Evolutionary conservation across 2,329 filamentous ascomycete species (phyloP), one percentile per base, ranked within the genome.

Genomic region (Curvularia sp.): DNA sequence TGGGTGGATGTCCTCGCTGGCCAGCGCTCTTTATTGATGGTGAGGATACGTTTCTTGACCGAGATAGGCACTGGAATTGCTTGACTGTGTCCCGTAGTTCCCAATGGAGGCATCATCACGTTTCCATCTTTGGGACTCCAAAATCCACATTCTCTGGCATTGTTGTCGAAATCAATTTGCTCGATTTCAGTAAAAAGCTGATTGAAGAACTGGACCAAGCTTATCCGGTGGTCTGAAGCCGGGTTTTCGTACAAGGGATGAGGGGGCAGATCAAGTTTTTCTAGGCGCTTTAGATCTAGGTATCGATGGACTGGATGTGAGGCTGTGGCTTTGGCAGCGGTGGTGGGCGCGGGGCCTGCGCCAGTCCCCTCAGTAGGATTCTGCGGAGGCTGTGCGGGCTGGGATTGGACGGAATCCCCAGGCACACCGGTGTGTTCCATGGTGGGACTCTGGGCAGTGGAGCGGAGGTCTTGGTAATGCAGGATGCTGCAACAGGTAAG

Each of bases 1-100:
- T 92, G 89, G 42, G 84, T 76, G 15, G 68, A 72, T 20, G 61
- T 82, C 55, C 90, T 83, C 41, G 85, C 85, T 53, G 83, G 84
- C 89, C 89, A 92, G 18, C 80, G 83, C 75, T 90, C 88, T 18
- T 63, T 57, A 5, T 63, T 61, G 10, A 63, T 53, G 18, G 55
- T 58, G 24, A 57, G 62, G 26, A 64, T 60, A 15, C 65, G 63
- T 44, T 71, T 65, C 26, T 67, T 58, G 6, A 68, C 68, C 5
- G 55, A 59, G 8, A 66, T 49, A 18, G 60, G 58, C 6, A 63
- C 53, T 9, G 51, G 4, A 43, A 49, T 18, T 13, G 28, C 30
- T 33, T 46, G 28, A 41, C n/a, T 24, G 18, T 22, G 44, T 31
- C 12, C 18, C 3, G 30, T 26, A 4, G 51, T 12, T 4, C 47